phyloP scores from a whole-genome alignment of 768 basidiomycete genomes.

The Lentinula raphanica region DNA sequence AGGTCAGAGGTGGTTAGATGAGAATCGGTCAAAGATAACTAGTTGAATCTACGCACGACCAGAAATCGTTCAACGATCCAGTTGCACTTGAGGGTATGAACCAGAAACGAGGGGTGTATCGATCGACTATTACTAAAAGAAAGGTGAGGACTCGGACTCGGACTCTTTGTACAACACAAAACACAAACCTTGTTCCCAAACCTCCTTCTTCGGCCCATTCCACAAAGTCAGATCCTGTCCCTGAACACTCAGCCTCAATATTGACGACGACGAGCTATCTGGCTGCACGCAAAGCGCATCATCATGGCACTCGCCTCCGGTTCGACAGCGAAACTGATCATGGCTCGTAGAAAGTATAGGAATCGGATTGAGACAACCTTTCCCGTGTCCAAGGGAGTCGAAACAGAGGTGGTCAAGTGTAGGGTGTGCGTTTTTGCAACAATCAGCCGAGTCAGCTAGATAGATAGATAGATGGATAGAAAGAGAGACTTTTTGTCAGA shows the following conservation, averaged over 20 bases:
- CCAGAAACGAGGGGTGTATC: conserved; percentile 36
- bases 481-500: too few species aligned
- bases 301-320: conserved; percentile 29
- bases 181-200: conserved; percentile 60
- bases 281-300: conserved; percentile 50
- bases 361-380: conserved; percentile 56
- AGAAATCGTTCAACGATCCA: conserved; percentile 32
- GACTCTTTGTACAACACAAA: conserved; percentile 2
- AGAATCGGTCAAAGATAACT: not conserved
- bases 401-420: conserved; percentile 39
- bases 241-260: conserved; percentile 44
- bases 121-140: conserved; percentile 46
- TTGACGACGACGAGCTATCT: conserved; percentile 37
- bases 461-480: too few species aligned
- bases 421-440: conserved; percentile 11
- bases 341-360: conserved; percentile 36
- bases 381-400: conserved; percentile 22
- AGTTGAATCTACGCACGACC: conserved; percentile 44
- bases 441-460: not conserved
- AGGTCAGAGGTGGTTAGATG: not conserved
- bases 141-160: conserved; percentile 1
- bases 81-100: conserved; percentile 42
- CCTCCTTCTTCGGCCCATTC: conserved; percentile 63
- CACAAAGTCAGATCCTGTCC: conserved; percentile 52
- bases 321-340: conserved; percentile 33